Conservation (phyloP, 192 early-diverging fungal genomes). For the Coemansia sp. region DNA sequence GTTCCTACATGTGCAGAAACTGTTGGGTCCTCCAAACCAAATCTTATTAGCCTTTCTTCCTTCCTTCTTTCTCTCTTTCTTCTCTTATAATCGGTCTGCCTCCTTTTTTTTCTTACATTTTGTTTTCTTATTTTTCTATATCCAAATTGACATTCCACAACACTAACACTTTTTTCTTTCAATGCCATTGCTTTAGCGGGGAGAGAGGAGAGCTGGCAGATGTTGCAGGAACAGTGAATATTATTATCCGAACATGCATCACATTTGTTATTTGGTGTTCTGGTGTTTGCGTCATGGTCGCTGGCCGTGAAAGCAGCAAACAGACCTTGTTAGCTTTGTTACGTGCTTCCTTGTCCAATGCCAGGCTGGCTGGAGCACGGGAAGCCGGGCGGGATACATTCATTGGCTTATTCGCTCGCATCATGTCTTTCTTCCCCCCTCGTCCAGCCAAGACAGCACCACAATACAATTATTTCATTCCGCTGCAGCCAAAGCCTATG, state of each 20-base stretch:
- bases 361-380: no score
- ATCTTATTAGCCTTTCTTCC: constrained; percentile 1
- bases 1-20: neutral
- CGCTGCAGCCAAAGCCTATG: no score
- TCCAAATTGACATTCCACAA: neutral
- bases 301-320: no score
- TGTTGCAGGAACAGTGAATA: no score
- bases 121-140: constrained; percentile 7
- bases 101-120: neutral
- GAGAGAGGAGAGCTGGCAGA: no score
- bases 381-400: no score
- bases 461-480: no score
- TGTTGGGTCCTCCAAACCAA: neutral
- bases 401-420: neutral
- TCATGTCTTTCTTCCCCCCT: neutral
- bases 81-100: neutral
- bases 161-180: neutral
- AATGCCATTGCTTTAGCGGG: neutral
- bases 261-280: no score
- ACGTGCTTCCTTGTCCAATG: no score
- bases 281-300: no score
- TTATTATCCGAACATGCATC: no score
- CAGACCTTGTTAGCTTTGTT: no score
- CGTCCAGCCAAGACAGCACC: neutral
- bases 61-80: constrained; percentile 9